Base-by-base conservation (phyloP, 2,329 filamentous ascomycete species). In the Cladosporium sp. region DNA sequence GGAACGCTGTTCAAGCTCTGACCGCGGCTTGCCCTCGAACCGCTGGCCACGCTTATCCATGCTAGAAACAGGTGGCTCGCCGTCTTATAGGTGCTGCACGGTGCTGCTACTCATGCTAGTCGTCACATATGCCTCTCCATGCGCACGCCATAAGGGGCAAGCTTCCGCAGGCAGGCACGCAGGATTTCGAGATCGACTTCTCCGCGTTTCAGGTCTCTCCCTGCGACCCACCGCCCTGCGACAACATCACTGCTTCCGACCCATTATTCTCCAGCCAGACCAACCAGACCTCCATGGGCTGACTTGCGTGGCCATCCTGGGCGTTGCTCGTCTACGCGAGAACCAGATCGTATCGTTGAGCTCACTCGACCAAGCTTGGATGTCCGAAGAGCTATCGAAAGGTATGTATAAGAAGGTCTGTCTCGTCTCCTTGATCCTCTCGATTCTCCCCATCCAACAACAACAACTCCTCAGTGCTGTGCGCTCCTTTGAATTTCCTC, bases 151-250 rank as follows among this genome's bases (percentile, higher is more conserved):
- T 36, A 36, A 36, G 32, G 32, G 32, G 32, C n/a, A n/a, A n/a
- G n/a, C n/a, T n/a, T n/a, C n/a, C n/a, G n/a, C n/a, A n/a, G n/a
- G n/a, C n/a, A n/a, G n/a, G n/a, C n/a, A n/a, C n/a, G n/a, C n/a
- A n/a, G n/a, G n/a, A n/a, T n/a, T n/a, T n/a, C n/a, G n/a, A n/a
- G 32, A 36, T 27, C 32, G 32, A 7, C 32, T n/a, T 36, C 45
- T 48, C 45, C 45, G 45, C 45, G 45, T 48, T 48, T 41, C 45
- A 48, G 19, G 27, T 15, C 22, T 47, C 43, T n/a, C n/a, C n/a
- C n/a, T n/a, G n/a, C n/a, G n/a, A n/a, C n/a, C n/a, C 43, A 47
- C 43, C 43, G 29, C 17, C 22, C 36, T 47, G 43, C 34, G 38
- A 47, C 43, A 45, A 42, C 22, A n/a, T n/a, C n/a, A n/a, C n/a